phyloP scores from a whole-genome alignment of 495 filamentous ascomycete genomes.

The Lepraria neglecta region DNA sequence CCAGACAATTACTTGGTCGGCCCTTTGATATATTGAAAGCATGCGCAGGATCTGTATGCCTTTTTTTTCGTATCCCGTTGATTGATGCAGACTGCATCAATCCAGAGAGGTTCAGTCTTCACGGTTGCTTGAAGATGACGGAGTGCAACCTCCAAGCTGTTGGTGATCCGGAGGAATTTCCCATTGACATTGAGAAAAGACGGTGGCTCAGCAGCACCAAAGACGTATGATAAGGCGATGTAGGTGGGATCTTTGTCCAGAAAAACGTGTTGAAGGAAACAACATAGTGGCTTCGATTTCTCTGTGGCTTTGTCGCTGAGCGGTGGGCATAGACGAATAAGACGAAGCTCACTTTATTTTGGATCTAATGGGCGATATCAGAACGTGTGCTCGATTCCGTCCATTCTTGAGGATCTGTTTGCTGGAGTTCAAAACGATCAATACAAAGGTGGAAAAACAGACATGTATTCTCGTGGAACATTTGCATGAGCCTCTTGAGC shows the following conservation, averaged over 20 bases:
- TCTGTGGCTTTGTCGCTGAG: neutral
- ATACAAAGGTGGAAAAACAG: neutral
- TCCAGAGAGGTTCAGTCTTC: neutral
- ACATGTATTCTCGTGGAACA: too few relatives aligned
- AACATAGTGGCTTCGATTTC: neutral
- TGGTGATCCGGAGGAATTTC: neutral
- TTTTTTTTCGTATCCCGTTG: neutral
- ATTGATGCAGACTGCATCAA: slow-evolving; percentile 16
- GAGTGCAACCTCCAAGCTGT: neutral
- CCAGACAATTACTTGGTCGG: neutral
- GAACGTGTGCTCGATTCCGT: neutral
- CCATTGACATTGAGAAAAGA: neutral
- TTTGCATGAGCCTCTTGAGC: too few relatives aligned
- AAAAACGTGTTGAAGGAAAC: neutral
- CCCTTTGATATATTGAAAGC: neutral
- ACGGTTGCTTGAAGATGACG: neutral
- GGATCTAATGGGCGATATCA: neutral
- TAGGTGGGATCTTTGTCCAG: neutral
- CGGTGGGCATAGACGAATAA: neutral
- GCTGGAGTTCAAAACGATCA: neutral
- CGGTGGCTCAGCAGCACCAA: neutral
- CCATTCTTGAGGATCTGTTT: neutral
- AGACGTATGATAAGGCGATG: neutral
- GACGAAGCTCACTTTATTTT: neutral
- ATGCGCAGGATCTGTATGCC: neutral